Percentiles rank a stretch among this genome's conserved stretches.
Conservation (phyloP, 352 stramenopile genomes). For the Globisporangium cylindrosporum region DNA sequence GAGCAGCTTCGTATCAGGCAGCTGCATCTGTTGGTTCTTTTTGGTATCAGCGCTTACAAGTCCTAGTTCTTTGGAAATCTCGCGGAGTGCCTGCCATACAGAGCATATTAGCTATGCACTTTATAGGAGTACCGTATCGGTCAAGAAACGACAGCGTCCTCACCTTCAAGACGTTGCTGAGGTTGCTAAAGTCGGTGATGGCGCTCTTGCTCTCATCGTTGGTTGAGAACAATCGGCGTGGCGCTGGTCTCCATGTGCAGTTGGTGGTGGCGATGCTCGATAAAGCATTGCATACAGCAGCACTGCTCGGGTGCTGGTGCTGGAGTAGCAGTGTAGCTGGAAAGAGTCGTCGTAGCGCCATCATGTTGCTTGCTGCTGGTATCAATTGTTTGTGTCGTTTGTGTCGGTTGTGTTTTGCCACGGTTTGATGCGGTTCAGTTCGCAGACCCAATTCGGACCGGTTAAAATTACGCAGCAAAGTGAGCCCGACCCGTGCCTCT, state of each 20-base stretch:
- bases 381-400: neutral
- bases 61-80: constrained; percentile 49
- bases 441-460: neutral
- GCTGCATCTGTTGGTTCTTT: constrained; percentile 7
- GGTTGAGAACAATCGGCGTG: constrained; percentile 2
- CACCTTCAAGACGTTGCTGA: constrained; percentile 67
- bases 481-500: constrained; percentile 2
- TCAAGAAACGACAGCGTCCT: neutral
- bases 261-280: neutral
- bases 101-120: neutral
- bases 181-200: constrained; percentile 45
- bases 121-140: neutral
- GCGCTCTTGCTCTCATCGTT: neutral
- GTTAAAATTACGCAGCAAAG: neutral
- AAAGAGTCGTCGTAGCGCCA: constrained; percentile 23
- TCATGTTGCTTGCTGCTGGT: constrained; percentile 3
- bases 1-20: constrained; percentile 70
- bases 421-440: constrained; percentile 9
- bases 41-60: constrained; percentile 20
- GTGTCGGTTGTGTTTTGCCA: neutral
- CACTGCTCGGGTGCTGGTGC: neutral
- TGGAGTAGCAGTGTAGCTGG: constrained; percentile 4
- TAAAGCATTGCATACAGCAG: neutral
- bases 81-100: constrained; percentile 47
- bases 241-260: neutral